Conservation (phyloP, 345 rosid genomes). For the Psidium friedrichsthalianum region DNA sequence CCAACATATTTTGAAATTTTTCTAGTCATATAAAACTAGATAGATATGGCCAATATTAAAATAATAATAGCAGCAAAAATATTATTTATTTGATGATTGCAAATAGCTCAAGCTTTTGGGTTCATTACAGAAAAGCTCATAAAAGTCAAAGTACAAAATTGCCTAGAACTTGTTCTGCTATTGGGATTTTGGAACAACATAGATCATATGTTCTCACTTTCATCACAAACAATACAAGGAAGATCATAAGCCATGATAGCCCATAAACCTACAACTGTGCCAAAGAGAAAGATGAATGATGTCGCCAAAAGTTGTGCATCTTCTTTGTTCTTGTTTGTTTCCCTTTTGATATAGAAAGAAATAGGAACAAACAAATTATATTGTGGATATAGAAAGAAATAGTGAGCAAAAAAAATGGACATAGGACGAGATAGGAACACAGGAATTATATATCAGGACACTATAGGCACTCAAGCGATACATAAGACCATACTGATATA, state of each 20-base stretch:
- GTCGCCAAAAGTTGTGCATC: too few species aligned
- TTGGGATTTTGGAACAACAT: too few species aligned
- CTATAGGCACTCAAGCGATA: slow-evolving; percentile 53
- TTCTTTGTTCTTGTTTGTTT: too few species aligned
- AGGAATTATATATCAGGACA: slow-evolving; percentile 36
- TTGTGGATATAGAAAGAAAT: background rate
- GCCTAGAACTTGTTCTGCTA: background rate
- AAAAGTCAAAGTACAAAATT: background rate
- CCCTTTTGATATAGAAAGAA: background rate
- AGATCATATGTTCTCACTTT: slow-evolving; percentile 39
- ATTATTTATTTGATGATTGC: background rate
- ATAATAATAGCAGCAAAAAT: too few species aligned
- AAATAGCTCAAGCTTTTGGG: background rate
- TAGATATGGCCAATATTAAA: too few species aligned
- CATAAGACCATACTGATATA: slow-evolving; percentile 85
- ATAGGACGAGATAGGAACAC: background rate
- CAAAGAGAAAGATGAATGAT: background rate
- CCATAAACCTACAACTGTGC: slow-evolving; percentile 50
- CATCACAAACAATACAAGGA: slow-evolving; percentile 74
- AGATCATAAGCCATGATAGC: slow-evolving; percentile 90
- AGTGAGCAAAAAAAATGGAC: background rate
- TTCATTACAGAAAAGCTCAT: too few species aligned
- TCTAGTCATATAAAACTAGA: too few species aligned
- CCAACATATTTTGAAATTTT: background rate
- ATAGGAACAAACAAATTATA: background rate